phyloP scores from a whole-genome alignment of 495 filamentous ascomycete species.

The Astrocystis sublimbata region DNA sequence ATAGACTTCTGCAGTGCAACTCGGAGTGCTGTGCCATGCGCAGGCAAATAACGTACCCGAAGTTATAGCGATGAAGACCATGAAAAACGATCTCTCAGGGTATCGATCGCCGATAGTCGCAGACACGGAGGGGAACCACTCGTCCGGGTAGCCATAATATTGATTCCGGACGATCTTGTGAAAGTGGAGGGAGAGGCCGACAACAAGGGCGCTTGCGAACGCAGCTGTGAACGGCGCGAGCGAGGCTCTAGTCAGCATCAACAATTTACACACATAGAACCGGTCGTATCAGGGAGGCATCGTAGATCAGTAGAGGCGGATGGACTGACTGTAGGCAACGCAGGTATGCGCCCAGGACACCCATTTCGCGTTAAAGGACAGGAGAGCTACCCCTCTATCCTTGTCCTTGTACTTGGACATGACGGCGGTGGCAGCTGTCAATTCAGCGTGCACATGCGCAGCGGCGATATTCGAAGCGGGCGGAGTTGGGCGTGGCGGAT shows the following conservation, averaged over 20 bases:
- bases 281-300: background rate
- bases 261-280: background rate
- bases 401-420: conserved; percentile 80
- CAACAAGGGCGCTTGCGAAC: conserved; percentile 85
- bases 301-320: background rate
- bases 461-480: background rate
- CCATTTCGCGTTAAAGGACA: conserved; percentile 87
- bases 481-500: background rate
- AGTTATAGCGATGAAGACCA: conserved; percentile 94
- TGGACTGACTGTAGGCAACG: conserved; percentile 69
- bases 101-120: conserved; percentile 98
- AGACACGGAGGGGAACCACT: conserved; percentile 99
- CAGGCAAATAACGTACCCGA: conserved; percentile 58
- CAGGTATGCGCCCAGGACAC: conserved; percentile 84
- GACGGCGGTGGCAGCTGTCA: conserved; percentile 64
- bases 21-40: background rate
- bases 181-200: conserved; percentile 86
- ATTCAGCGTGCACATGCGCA: conserved; percentile 13
- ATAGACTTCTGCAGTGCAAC: background rate
- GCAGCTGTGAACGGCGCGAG: conserved; percentile 55
- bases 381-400: conserved; percentile 70
- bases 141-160: conserved; percentile 92
- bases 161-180: conserved; percentile 98
- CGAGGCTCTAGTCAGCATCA: conserved; percentile 3
- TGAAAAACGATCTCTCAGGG: conserved; percentile 94